These are phyloP conservation scores for Ampelomyces quisqualis DNA, from an alignment of 2,329 filamentous ascomycete species.

Conservation along the genomic window DNA sequence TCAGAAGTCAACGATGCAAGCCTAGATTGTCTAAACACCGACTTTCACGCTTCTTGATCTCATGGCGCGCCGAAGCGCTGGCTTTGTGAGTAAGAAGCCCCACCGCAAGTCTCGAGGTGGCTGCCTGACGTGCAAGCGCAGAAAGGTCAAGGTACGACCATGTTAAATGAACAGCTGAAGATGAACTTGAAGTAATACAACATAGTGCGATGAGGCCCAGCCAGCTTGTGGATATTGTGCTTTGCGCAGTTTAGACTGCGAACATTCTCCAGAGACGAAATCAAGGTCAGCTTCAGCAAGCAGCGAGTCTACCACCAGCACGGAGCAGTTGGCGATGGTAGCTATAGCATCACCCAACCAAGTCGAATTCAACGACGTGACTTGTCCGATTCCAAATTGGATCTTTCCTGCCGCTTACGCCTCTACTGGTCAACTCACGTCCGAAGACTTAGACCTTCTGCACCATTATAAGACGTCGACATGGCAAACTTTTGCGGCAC, in stretches of 20 bases:
- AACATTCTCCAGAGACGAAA: slow-evolving; percentile 22
- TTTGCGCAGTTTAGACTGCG: slow-evolving; percentile 25
- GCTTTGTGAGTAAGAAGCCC: slow-evolving; percentile 36
- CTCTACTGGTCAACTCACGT: slow-evolving; percentile 24
- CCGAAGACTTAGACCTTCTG: slow-evolving; percentile 23
- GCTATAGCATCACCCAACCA: not conserved
- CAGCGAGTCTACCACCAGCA: not conserved
- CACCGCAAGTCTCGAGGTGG: slow-evolving; percentile 38
- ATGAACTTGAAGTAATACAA: slow-evolving; percentile 1
- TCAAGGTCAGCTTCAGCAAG: slow-evolving; percentile 7
- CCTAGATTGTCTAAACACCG: too few relatives aligned
- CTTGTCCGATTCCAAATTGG: slow-evolving; percentile 8
- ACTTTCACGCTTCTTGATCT: too few relatives aligned
- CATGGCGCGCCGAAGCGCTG: slow-evolving; percentile 32
- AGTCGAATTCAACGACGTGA: slow-evolving; percentile 18
- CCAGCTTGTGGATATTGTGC: slow-evolving; percentile 33
- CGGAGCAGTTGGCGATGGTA: too few relatives aligned
- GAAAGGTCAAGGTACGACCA: slow-evolving; percentile 37
- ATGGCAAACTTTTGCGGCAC: slow-evolving; percentile 26
- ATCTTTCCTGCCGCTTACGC: slow-evolving; percentile 22
- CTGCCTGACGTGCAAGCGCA: slow-evolving; percentile 36
- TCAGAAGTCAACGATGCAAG: not conserved
- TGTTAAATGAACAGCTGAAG: not conserved
- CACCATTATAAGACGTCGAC: slow-evolving; percentile 29
- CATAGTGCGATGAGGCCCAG: slow-evolving; percentile 34